Base-by-base conservation (phyloP, 768 basidiomycete species). In the Amanita polypyramis region DNA sequence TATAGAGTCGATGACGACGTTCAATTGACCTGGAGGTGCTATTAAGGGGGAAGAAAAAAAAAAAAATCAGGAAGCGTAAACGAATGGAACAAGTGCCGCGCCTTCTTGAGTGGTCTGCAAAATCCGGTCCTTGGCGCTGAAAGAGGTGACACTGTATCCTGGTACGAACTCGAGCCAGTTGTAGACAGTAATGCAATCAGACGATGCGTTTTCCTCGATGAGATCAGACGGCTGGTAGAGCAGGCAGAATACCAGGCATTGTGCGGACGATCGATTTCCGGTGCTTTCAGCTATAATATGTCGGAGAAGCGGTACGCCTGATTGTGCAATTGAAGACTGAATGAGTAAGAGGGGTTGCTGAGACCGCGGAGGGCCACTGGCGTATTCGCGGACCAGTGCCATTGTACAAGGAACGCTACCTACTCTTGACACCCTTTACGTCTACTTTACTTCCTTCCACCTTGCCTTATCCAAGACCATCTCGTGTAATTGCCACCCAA, bases 1-100 rank as follows among this genome's bases (percentile, higher is more conserved):
- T 14, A 80, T 62, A 15, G 85, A 85, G 60, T 92, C 90, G 30
- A 92, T 69, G 44, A 85, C 60, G 19, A 88, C 73, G 52, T 70
- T 74, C 23, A 85, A 44, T 30, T 38, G 30, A 23, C 34, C 40
- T 10, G n/a, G 14, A 2, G 36, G 32, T 32, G 21, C 36, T 37
- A 45, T 47, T 9, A n/a, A n/a, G n/a, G n/a, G n/a, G 35, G 15
- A 27, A n/a, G 7, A 34, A 34, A 17, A 29, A 4, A 12, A 10
- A n/a, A 32, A 23, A 45, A 33, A 33, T 32, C 15, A 34, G 27
- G 34, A 3, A 32, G 43, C 11, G 2, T 34, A 29, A 17, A 45
- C 4, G 7, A 10, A 11, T 29, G 32, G 32, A 44, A 36, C 42
- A 43, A 23, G 21, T 9, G 49, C 54, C 56, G 32, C 48, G 71